Evolutionary conservation across 2,329 filamentous ascomycete species (phyloP).

Genomic region (Fusarium torulosum): DNA sequence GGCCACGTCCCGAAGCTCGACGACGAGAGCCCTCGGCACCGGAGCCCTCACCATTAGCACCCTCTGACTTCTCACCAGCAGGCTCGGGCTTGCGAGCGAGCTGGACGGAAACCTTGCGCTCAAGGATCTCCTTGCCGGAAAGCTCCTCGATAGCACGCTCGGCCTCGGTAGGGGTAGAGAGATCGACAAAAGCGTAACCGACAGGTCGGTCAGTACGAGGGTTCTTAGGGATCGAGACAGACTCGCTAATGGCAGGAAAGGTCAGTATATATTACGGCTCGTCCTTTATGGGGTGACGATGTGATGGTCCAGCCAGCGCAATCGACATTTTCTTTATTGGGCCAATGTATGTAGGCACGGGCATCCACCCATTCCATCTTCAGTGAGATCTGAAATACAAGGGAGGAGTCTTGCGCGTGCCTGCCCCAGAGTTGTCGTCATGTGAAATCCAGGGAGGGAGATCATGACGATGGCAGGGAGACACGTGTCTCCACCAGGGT

Average conservation of each 20-base stretch:
- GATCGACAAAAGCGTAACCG: conserved; percentile 98
- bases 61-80: conserved; percentile 80
- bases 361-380: not conserved
- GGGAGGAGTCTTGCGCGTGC: conserved; percentile 19
- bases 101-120: conserved; percentile 99
- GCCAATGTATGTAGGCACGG: not conserved
- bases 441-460: conserved; percentile 21
- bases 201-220: conserved; percentile 98
- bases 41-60: conserved; percentile 79
- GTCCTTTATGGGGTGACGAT: not conserved
- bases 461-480: conserved; percentile 29
- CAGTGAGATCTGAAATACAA: conserved; percentile 9
- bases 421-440: conserved; percentile 24
- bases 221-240: conserved; percentile 99
- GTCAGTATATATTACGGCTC: conserved; percentile 46
- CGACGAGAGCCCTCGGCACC: conserved; percentile 76
- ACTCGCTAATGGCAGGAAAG: conserved; percentile 74
- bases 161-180: conserved; percentile 93
- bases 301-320: not conserved
- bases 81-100: conserved; percentile 97
- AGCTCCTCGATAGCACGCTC: conserved; percentile 96
- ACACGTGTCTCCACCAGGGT: conserved; percentile 46
- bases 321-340: not conserved
- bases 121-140: conserved; percentile 96
- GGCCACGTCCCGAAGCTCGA: conserved; percentile 72